Evolutionary conservation across 73 alveolate genomes (phyloP), one percentile per base, ranked within the genome.

Genomic region (Blepharisma stoltei): DNA sequence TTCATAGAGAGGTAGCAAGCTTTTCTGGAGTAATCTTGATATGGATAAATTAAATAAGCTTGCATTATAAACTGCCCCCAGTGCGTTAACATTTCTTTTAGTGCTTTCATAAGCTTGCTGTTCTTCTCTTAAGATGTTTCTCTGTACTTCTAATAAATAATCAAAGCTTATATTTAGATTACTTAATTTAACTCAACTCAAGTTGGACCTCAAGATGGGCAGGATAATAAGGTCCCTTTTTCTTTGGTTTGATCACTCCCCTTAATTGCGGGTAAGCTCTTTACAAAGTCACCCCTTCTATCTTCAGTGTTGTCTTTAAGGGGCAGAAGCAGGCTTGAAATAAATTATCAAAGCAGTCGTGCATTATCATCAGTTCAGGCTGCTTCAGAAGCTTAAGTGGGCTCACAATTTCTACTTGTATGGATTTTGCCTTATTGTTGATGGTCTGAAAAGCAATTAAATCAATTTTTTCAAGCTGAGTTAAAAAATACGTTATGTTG

Each of bases 281-380:
- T n/a, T n/a, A n/a, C n/a, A n/a, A n/a, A n/a, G n/a, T n/a, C n/a
- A n/a, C n/a, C n/a, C n/a, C n/a, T n/a, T n/a, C n/a, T n/a, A n/a
- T n/a, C n/a, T n/a, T n/a, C n/a, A n/a, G n/a, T n/a, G n/a, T n/a
- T n/a, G n/a, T n/a, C n/a, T n/a, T n/a, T n/a, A n/a, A n/a, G n/a
- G n/a, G n/a, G n/a, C n/a, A n/a, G n/a, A n/a, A n/a, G n/a, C n/a
- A n/a, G n/a, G n/a, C n/a, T n/a, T n/a, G n/a, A n/a, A n/a, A n/a
- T n/a, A n/a, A n/a, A n/a, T n/a, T 67, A 41, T 81, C 69, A 54
- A 52, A 81, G 54, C 66, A 75, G 20, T 81, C 89, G 52, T 75
- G 81, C 55, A 73, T 71, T 38, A 32, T 75, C 11, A 70, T 37
- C 14, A 20, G 1, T 14, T 52, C 75, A 71, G 49, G 27, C 6